phyloP scores from a whole-genome alignment of 2,329 filamentous ascomycete genomes.

The Pestalotiopsis sp. region DNA sequence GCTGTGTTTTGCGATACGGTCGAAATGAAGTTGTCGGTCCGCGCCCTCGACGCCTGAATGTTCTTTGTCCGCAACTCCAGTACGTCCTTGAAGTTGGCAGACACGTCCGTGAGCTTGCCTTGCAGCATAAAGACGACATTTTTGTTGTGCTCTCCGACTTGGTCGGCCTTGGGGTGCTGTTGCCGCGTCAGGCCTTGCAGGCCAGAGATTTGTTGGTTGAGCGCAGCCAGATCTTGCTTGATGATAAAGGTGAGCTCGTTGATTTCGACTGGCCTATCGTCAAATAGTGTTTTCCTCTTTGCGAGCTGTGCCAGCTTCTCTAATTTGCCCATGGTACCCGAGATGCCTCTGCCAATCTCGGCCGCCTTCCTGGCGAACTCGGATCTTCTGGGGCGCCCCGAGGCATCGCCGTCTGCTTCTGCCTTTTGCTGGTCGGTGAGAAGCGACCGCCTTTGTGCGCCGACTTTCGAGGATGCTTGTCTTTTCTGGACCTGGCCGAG shows the following conservation, averaged over 20 bases:
- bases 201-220: slow-evolving; percentile 83
- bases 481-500: slow-evolving; percentile 82
- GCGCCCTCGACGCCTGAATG: slow-evolving; percentile 87
- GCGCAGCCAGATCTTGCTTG: slow-evolving; percentile 87
- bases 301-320: slow-evolving; percentile 92
- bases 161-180: slow-evolving; percentile 72
- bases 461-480: slow-evolving; percentile 74
- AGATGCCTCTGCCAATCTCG: slow-evolving; percentile 89
- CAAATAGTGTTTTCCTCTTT: slow-evolving; percentile 95
- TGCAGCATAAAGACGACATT: slow-evolving; percentile 93
- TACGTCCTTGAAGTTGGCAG: slow-evolving; percentile 95
- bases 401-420: slow-evolving; percentile 53
- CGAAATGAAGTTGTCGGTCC: slow-evolving; percentile 96
- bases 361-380: slow-evolving; percentile 93
- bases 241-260: slow-evolving; percentile 97
- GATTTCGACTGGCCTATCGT: slow-evolving; percentile 95
- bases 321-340: slow-evolving; percentile 90
- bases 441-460: slow-evolving; percentile 79
- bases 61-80: slow-evolving; percentile 96
- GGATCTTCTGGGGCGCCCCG: slow-evolving; percentile 64
- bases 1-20: slow-evolving; percentile 80
- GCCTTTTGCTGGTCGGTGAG: slow-evolving; percentile 74
- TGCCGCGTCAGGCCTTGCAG: slow-evolving; percentile 79
- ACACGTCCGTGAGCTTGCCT: slow-evolving; percentile 89
- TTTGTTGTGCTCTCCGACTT: slow-evolving; percentile 97